These are phyloP conservation scores for Brassica incana DNA, from an alignment of 345 rosid species.

Conservation along the genomic window DNA sequence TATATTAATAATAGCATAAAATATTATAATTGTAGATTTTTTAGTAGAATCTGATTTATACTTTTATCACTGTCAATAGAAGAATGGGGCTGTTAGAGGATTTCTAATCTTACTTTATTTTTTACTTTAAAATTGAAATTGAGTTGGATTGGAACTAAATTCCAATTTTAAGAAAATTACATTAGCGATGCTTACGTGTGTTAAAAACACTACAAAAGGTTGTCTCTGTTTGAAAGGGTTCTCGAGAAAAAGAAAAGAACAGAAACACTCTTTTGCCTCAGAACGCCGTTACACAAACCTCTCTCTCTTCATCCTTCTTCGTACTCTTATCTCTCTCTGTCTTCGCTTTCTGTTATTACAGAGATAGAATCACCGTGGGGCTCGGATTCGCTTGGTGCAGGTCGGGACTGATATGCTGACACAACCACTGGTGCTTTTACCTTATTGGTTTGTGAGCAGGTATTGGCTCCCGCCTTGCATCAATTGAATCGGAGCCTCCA, in stretches of 20 bases:
- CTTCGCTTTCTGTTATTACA: not conserved
- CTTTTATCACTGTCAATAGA: too few species aligned
- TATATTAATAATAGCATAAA: too few species aligned
- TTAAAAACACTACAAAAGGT: slow-evolving; percentile 30
- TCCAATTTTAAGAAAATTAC: too few species aligned
- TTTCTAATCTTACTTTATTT: too few species aligned
- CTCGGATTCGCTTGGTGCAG: slow-evolving; percentile 99
- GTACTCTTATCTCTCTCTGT: not conserved
- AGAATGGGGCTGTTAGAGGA: slow-evolving; percentile 2
- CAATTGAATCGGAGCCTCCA: slow-evolving; percentile 98
- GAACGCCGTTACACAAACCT: not conserved
- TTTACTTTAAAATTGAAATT: too few species aligned
- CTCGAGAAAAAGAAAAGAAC: not conserved
- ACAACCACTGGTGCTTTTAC: slow-evolving; percentile 14
- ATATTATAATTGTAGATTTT: too few species aligned
- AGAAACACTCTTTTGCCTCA: not conserved
- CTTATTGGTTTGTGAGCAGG: slow-evolving; percentile 34
- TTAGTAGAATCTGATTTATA: too few species aligned
- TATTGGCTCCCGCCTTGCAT: slow-evolving; percentile 97
- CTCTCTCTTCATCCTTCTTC: not conserved
- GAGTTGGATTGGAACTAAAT: too few species aligned
- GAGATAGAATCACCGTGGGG: slow-evolving; percentile 55
- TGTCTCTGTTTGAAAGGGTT: slow-evolving; percentile 24
- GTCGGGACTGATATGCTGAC: slow-evolving; percentile 77
- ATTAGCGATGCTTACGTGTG: not conserved